Evolutionary conservation across 306 rosid genomes (phyloP).

Genomic region (Castanea sativa): DNA sequence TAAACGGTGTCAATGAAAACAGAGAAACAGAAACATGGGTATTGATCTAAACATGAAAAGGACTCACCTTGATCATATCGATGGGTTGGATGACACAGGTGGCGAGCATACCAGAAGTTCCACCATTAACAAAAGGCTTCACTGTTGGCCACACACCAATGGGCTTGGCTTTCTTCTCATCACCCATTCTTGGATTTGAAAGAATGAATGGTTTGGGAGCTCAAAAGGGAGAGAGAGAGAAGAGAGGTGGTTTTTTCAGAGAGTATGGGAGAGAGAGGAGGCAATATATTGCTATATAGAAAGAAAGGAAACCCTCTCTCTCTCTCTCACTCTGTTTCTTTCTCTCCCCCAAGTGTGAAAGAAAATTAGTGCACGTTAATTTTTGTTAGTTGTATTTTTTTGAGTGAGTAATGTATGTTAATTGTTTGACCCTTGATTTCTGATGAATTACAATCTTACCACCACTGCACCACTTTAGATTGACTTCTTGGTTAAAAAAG

Average conservation of each 20-base stretch:
- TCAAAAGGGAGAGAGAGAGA: slow-evolving; percentile 29
- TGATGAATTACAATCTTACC: not conserved
- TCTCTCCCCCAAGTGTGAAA: not conserved
- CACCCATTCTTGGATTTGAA: slow-evolving; percentile 59
- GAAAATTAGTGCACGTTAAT: not conserved
- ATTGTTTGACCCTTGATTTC: slow-evolving; percentile 12
- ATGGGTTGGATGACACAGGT: slow-evolving; percentile 95
- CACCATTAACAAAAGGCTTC: slow-evolving; percentile 96
- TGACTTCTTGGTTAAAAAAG: not conserved
- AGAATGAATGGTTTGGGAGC: slow-evolving; percentile 3
- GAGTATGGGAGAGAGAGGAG: not conserved
- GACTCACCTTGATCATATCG: slow-evolving; percentile 92
- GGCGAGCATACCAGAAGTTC: slow-evolving; percentile 96
- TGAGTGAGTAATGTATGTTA: not conserved
- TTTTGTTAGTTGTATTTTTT: not conserved
- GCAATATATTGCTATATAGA: not conserved
- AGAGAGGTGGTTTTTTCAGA: not conserved
- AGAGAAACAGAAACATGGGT: not conserved
- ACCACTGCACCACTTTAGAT: not conserved
- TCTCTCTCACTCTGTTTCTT: not conserved
- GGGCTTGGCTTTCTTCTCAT: slow-evolving; percentile 72
- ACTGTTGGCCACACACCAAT: slow-evolving; percentile 73
- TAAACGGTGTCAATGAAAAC: not conserved
- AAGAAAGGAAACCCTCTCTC: not conserved
- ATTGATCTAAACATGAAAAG: not conserved